Base-by-base conservation (phyloP, 2,329 filamentous ascomycete species). In the Colletotrichum orbiculare region DNA sequence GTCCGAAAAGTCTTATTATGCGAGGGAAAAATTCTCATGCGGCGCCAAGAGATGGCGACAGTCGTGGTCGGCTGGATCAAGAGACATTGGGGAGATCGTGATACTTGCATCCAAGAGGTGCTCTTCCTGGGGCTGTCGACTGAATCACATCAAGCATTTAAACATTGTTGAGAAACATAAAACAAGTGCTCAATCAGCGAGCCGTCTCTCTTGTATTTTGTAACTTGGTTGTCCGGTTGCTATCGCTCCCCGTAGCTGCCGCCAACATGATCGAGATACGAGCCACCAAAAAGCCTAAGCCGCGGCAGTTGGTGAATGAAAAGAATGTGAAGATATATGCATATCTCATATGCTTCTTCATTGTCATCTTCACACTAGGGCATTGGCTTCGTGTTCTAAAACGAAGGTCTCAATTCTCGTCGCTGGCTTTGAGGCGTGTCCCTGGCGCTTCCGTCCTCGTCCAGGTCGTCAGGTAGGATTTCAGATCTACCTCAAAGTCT, bases 221-320 rank as follows among this genome's bases (percentile, higher is more conserved):
- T 4, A 25, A 25, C 3, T 25, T 25, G 25, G 25, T 4, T 25
- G 25, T 25, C 25, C 25, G 5, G 25, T 25, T 5, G 25, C 25
- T 1, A 25, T 25, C 25, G 25, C 25, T 25, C 4, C 4, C 3
- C 25, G 25, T 4, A 25, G 25, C 25, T 1, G 25, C 25, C 25
- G 25, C 4, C 33, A 47, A 25, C 13, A 55, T 45, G 56, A 59
- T 59, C 25, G 47, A 33, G 25, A 1, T n/a, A 45, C 47, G 41
- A 5, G 38, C 33, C 8, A 35, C 48, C n/a, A 53, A 52, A 34
- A 25, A 52, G 15, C 47, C 47, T 1, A 59, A 59, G 47, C 56
- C 56, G 15, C 56, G 56, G 9, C 56, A 59, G 4, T 48, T 59
- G 47, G 15, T 59, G 56, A 45, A 59, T 34, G 56, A 59, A 34